Conservation (phyloP, 164 flowering plant species). For the Nymphaea colorata region DNA sequence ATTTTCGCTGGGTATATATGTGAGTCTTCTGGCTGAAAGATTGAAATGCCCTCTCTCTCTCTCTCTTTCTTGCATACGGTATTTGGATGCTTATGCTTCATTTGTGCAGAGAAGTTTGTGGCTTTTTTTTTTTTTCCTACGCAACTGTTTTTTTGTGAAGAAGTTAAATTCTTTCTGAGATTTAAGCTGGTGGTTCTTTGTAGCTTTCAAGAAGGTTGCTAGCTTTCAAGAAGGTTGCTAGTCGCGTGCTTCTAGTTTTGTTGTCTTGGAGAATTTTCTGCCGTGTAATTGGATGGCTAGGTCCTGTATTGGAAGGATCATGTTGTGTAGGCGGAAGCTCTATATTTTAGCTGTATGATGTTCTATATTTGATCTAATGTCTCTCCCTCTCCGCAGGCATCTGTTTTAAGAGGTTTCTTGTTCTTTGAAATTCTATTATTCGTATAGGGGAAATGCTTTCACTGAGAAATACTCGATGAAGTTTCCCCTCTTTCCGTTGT, state of each 20-base stretch:
- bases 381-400: neutral
- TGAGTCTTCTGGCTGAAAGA: too few relatives aligned
- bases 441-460: neutral
- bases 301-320: neutral
- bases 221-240: neutral
- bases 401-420: neutral
- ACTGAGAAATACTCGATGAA: neutral
- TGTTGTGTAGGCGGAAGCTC: neutral
- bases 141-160: neutral
- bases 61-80: too few relatives aligned
- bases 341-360: neutral
- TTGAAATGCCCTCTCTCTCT: too few relatives aligned
- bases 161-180: neutral
- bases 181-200: neutral
- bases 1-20: too few relatives aligned
- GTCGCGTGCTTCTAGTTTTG: neutral
- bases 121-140: neutral
- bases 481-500: too few relatives aligned
- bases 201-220: neutral
- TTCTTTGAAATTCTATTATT: too few relatives aligned
- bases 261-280: neutral
- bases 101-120: too few relatives aligned
- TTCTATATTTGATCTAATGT: neutral
- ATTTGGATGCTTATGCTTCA: too few relatives aligned
- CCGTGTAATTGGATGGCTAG: neutral